Evolutionary conservation across 2,329 filamentous ascomycete species (phyloP).

Genomic region (Hirsutella minnesotensis): DNA sequence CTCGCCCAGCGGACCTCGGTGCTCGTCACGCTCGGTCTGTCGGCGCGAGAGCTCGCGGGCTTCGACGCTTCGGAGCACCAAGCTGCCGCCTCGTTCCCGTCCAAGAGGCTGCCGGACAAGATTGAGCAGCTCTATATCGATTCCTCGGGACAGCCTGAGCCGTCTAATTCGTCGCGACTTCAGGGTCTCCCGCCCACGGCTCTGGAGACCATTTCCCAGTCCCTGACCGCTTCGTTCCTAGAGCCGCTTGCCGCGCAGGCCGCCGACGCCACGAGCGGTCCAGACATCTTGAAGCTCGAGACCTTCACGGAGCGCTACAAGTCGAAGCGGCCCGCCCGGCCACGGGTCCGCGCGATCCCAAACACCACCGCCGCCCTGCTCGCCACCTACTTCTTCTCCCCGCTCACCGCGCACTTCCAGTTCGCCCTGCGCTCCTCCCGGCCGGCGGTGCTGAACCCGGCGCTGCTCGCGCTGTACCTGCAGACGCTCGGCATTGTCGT

Average conservation of each 20-base stretch:
- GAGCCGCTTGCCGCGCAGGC: constrained; percentile 71
- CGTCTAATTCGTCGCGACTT: constrained; percentile 22
- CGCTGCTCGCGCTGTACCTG: constrained; percentile 67
- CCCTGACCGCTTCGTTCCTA: constrained; percentile 61
- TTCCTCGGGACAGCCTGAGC: constrained; percentile 12
- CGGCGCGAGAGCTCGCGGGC: constrained; percentile 75
- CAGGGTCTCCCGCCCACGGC: constrained; percentile 43
- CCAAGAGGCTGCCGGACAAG: constrained; percentile 62
- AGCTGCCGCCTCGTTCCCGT: constrained; percentile 54
- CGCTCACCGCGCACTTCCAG: constrained; percentile 71
- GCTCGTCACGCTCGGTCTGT: constrained; percentile 69
- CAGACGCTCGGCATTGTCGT: constrained; percentile 78
- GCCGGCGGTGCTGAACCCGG: constrained; percentile 56
- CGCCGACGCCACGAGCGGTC: constrained; percentile 68
- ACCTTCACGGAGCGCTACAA: constrained; percentile 61
- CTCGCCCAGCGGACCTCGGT: constrained; percentile 72
- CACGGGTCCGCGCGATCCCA: constrained; percentile 44
- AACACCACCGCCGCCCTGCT: constrained; percentile 73
- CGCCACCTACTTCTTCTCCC: constrained; percentile 70
- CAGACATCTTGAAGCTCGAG: constrained; percentile 75
- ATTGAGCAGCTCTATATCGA: constrained; percentile 60
- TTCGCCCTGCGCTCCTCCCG: constrained; percentile 43
- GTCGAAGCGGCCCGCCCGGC: constrained; percentile 19
- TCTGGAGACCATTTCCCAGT: constrained; percentile 55
- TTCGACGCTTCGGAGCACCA: constrained; percentile 48